Conservation (phyloP, 2,329 filamentous ascomycete genomes). For the Fusarium subtropicale region DNA sequence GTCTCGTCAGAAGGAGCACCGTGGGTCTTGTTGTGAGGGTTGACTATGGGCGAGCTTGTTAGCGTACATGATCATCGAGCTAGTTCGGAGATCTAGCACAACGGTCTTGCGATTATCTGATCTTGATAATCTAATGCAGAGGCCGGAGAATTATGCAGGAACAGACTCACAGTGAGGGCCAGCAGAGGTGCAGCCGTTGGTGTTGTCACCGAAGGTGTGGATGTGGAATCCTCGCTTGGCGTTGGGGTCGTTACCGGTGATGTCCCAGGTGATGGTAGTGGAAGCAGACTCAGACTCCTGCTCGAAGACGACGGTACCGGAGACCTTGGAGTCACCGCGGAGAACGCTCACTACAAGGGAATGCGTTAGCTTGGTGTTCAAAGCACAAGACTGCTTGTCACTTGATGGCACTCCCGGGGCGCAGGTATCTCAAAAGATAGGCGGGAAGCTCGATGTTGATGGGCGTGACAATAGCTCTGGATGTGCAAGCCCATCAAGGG, state of each 20-base stretch:
- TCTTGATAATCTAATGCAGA: background rate
- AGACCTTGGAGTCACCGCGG: slow-evolving; percentile 97
- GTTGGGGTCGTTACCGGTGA: slow-evolving; percentile 91
- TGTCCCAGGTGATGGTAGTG: slow-evolving; percentile 92
- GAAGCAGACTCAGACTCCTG: slow-evolving; percentile 84
- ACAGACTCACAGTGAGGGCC: slow-evolving; percentile 89
- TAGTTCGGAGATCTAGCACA: background rate
- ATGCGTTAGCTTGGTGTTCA: slow-evolving; percentile 36
- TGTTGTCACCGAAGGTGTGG: slow-evolving; percentile 99
- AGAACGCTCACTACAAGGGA: slow-evolving; percentile 82
- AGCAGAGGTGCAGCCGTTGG: slow-evolving; percentile 98
- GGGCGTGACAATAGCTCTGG: slow-evolving; percentile 4
- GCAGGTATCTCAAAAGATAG: background rate
- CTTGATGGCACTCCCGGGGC: background rate
- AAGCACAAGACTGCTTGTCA: slow-evolving; percentile 1
- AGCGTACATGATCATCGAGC: slow-evolving; percentile 11
- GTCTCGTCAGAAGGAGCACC: slow-evolving; percentile 84
- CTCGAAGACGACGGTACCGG: slow-evolving; percentile 94
- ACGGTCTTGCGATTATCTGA: background rate
- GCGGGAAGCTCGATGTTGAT: slow-evolving; percentile 4
- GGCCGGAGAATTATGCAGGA: background rate
- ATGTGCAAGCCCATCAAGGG: slow-evolving; percentile 50
- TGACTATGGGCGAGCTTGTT: slow-evolving; percentile 71
- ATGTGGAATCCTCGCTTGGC: slow-evolving; percentile 98
- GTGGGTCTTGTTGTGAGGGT: slow-evolving; percentile 93